These are phyloP conservation scores for Celoporthe dispersa DNA, from an alignment of 2,329 filamentous ascomycete genomes.

Conservation along the genomic window DNA sequence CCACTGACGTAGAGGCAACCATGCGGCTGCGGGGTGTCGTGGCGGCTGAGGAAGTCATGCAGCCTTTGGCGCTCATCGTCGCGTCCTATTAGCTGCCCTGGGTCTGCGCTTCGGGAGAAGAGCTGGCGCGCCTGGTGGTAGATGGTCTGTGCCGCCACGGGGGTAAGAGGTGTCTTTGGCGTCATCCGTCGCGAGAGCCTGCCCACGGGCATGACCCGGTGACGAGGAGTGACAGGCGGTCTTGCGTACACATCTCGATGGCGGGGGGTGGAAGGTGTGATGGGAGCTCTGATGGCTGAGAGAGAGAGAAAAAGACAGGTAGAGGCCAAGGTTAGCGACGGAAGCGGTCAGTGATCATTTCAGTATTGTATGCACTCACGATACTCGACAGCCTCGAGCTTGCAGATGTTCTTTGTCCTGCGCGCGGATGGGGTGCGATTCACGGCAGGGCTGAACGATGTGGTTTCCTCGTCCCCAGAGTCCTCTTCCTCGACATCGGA, in stretches of 20 bases:
- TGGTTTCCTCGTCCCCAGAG: conserved; percentile 42
- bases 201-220: conserved; percentile 78
- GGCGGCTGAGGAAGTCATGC: conserved; percentile 68
- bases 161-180: conserved; percentile 74
- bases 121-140: conserved; percentile 88
- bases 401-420: conserved; percentile 23
- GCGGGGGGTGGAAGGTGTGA: conserved; percentile 75
- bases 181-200: conserved; percentile 79
- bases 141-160: conserved; percentile 71
- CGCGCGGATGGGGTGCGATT: conserved; percentile 30
- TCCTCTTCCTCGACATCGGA: conserved; percentile 34
- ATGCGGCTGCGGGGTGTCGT: conserved; percentile 62
- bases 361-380: conserved; percentile 20
- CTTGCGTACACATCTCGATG: conserved; percentile 78
- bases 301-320: not conserved
- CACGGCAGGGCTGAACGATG: conserved; percentile 35
- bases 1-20: conserved; percentile 95
- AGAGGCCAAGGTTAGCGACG: conserved; percentile 29
- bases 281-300: conserved; percentile 48
- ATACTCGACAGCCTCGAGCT: conserved; percentile 31
- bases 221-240: conserved; percentile 78
- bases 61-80: conserved; percentile 71
- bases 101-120: conserved; percentile 79
- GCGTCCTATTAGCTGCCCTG: conserved; percentile 76
- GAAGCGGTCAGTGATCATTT: not conserved